These are phyloP conservation scores for Fonsecaea pugnacius DNA, from an alignment of 2,329 filamentous ascomycete species.

Conservation along the genomic window DNA sequence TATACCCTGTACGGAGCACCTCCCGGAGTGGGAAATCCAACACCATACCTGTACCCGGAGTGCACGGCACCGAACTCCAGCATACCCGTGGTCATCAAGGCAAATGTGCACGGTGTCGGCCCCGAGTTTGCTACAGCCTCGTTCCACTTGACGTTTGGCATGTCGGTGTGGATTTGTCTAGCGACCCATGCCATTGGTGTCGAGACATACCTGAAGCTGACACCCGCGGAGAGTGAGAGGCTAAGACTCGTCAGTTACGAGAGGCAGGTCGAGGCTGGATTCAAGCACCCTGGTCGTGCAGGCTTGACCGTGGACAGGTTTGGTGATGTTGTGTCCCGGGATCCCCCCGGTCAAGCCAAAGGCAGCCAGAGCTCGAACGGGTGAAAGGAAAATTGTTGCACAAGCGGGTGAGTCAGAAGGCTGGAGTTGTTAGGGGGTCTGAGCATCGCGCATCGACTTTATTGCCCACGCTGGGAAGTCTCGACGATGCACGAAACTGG, in stretches of 20 bases:
- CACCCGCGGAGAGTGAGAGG: slow-evolving; percentile 59
- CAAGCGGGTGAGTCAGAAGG: neutral
- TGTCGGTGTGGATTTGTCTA: slow-evolving; percentile 59
- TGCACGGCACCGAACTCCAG: slow-evolving; percentile 41
- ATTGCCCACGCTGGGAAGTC: too few relatives aligned
- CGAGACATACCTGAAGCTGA: slow-evolving; percentile 58
- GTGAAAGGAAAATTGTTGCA: neutral
- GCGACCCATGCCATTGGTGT: slow-evolving; percentile 56
- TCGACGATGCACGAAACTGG: neutral
- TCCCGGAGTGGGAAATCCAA: slow-evolving; percentile 47
- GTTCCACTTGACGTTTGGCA: slow-evolving; percentile 57
- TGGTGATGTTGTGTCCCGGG: slow-evolving; percentile 43
- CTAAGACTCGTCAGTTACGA: slow-evolving; percentile 62
- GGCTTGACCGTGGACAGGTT: slow-evolving; percentile 52
- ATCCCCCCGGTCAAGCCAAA: neutral
- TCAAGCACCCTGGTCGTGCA: slow-evolving; percentile 54
- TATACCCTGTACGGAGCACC: slow-evolving; percentile 8
- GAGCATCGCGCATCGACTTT: too few relatives aligned
- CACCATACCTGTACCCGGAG: slow-evolving; percentile 47
- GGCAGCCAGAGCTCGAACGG: neutral
- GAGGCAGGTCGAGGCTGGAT: slow-evolving; percentile 60
- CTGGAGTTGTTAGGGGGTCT: neutral
- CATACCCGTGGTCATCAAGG: slow-evolving; percentile 28
- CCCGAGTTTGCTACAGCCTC: slow-evolving; percentile 48
- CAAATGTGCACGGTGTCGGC: slow-evolving; percentile 21